Evolutionary conservation across 108 stramenopile genomes (phyloP), one percentile per base, ranked within the genome.

Genomic region (Pseudonitzschia pungens): DNA sequence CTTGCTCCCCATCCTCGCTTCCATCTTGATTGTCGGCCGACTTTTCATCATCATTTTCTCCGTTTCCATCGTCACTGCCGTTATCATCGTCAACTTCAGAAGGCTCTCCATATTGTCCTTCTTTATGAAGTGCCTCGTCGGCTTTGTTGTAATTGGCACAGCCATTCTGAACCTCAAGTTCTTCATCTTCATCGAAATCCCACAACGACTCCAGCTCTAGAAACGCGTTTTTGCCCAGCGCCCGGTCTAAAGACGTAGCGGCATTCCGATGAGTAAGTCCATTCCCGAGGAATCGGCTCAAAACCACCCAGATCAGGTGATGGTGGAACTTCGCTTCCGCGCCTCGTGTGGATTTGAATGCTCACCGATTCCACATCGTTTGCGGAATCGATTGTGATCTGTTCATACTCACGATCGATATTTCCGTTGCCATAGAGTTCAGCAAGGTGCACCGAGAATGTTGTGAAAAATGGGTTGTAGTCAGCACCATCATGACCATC

Each of bases 341-440:
- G n/a, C 28, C 28, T 26, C 11, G 5, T 67, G 36, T 67, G 66
- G n/a, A 50, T 41, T 29, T 18, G 9, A 50, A 67, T 48, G n/a
- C 66, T 67, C 9, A 67, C 45, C 4, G 66, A 67, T 67, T 67
- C 45, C 20, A 67, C 28, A 48, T 44, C 50, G 44, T 67, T 67
- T 33, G 15, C 29, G 28, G 66, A 10, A 48, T 48, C 44, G 45
- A 67, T 48, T 10, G 36, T 67, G 9, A 67, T 50, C 15, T 50
- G 0, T 22, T 29, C 28, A 28, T 44, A 50, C 24, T 50, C 43
- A 22, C 66, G 45, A 24, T 48, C 44, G 22, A 67, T 28, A 6
- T 15, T 11, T 27, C 66, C 66, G 22, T 67, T 50, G 36, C 45
- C 26, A 67, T 67, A 67, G n/a, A 8, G 22, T 40, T 50, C 43